Evolutionary conservation across 148 eudicot species (phyloP), one percentile per base, ranked within the genome.

Genomic region (Fagopyrum homotropicum): DNA sequence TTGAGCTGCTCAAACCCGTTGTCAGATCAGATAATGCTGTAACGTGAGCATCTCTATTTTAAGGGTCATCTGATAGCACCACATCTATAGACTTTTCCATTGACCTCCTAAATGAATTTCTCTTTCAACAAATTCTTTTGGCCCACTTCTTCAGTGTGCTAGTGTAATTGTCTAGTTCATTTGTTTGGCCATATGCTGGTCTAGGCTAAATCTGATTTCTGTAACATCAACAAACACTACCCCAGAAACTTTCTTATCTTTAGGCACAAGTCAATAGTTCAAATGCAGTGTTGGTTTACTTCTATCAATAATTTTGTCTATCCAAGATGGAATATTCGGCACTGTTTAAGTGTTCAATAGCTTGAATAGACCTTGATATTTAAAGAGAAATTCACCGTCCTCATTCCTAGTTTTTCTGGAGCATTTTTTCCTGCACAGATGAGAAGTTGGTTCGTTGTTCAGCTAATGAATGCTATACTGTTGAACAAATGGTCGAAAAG

Each of bases 41-140:
- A 2, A 63, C n/a, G 8, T 1, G 8, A 60, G 22, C 40, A 26
- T 22, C 35, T 8, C 17, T 5, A 2, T 4, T 52, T 52, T 52
- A 6, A 6, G 57, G n/a, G 52, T 60, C 69, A 63, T 63, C 69
- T 63, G 64, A 11, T 30, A 57, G 64, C 64, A 56, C 61, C 43
- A 26, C 40, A 55, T 55, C 4, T 55, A 55, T 35, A 55, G 8
- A 3, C 4, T 19, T 57, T 8, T 5, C 17, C 17, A 30, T 63
- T 29, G 30, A 64, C 14, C 45, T 64, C 70, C 70, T 45, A 64
- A 30, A 35, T 14, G 46, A n/a, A 15, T 40, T 64, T 35, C 19
- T 43, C 46, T 43, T 66, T 40, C 17, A 66, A 14, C 71, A 66
- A 35, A 14, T 12, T 63, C 30, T 10, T 30, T 63, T 63, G 69